A percentile compares a stretch with the other conserved stretches of the same genome.
Conservation (phyloP, 2,329 filamentous ascomycete genomes). For the Talaromyces sp. region DNA sequence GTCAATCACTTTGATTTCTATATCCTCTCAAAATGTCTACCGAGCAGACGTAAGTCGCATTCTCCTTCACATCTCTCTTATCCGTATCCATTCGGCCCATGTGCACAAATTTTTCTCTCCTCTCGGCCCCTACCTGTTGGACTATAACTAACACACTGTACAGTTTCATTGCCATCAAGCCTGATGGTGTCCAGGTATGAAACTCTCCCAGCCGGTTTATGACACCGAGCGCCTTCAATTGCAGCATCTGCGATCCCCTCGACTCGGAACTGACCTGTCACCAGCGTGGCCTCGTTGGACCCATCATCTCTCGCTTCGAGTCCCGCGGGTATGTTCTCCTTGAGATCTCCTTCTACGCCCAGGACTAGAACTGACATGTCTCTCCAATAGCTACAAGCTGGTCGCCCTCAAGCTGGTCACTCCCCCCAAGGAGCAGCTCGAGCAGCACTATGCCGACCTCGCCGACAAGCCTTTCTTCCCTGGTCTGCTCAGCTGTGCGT, state of each 20-base stretch:
- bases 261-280: conserved; percentile 17
- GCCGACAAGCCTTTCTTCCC: conserved; percentile 94
- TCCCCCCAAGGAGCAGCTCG: conserved; percentile 88
- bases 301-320: conserved; percentile 98
- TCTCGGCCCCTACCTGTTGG: conserved; percentile 12
- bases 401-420: conserved; percentile 92
- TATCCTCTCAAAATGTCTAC: conserved; percentile 55
- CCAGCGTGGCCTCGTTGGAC: conserved; percentile 92
- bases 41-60: conserved; percentile 70
- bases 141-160: conserved; percentile 27
- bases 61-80: conserved; percentile 5
- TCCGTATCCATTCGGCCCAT: conserved; percentile 1
- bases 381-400: conserved; percentile 76
- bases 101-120: conserved; percentile 11
- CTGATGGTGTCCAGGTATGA: conserved; percentile 94
- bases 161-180: conserved; percentile 99
- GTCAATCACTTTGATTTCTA: conserved; percentile 7
- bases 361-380: background rate
- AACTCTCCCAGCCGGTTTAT: background rate
- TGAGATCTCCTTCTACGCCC: background rate
- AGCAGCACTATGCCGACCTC: conserved; percentile 95
- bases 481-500: conserved; percentile 83
- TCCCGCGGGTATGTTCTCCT: conserved; percentile 66
- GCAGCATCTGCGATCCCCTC: background rate
- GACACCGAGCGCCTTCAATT: background rate